Percentiles rank a stretch among this genome's conserved stretches.
Evolutionary conservation across 345 rosid genomes (phyloP).

Genomic region (Jatropha curcas): DNA sequence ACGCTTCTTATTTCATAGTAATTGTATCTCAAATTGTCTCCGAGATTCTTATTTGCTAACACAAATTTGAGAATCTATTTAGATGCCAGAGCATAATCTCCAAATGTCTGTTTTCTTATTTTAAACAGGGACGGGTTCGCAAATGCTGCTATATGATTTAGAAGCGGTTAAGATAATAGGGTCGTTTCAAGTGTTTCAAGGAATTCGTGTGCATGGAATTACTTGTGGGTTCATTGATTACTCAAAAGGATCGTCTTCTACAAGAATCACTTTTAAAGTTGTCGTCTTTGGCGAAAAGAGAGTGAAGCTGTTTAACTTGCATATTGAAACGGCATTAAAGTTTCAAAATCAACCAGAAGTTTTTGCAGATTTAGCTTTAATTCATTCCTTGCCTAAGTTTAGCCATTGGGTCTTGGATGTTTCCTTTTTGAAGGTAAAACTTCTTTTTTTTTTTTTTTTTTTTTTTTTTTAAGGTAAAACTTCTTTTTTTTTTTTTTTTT

Average conservation of each 20-base stretch:
- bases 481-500: too few species aligned
- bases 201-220: constrained; percentile 87
- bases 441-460: neutral
- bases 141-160: constrained; percentile 60
- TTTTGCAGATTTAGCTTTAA: constrained; percentile 38
- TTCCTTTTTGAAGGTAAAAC: constrained; percentile 62
- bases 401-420: constrained; percentile 78
- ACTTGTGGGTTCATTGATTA: constrained; percentile 29
- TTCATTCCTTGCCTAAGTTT: constrained; percentile 67
- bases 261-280: constrained; percentile 35
- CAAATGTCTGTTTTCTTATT: neutral
- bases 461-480: too few species aligned
- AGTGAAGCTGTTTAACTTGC: constrained; percentile 59
- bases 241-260: constrained; percentile 22
- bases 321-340: constrained; percentile 27
- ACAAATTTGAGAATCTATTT: too few species aligned
- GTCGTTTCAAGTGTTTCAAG: constrained; percentile 77
- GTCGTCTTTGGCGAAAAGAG: constrained; percentile 73
- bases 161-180: constrained; percentile 45
- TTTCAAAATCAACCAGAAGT: constrained; percentile 22
- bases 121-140: constrained; percentile 77
- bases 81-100: too few species aligned
- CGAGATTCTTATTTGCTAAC: too few species aligned
- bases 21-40: too few species aligned
- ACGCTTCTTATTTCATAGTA: constrained; percentile 20